These are phyloP conservation scores for Collybia sordida DNA, from an alignment of 768 basidiomycete genomes.

Conservation along the genomic window DNA sequence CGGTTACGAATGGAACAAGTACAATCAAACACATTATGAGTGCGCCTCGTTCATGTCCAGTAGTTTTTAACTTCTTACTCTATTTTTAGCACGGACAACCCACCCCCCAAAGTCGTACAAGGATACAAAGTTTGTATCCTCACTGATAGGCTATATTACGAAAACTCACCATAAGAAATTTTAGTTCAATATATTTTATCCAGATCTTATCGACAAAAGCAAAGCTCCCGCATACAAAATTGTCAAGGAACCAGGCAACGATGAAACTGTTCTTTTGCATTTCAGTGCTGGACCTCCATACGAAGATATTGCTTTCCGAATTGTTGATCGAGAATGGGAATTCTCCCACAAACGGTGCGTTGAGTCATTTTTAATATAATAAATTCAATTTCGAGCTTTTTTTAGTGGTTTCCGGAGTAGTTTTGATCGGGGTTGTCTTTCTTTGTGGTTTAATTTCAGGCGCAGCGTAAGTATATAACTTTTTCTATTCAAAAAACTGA, in stretches of 20 bases:
- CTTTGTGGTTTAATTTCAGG: constrained; percentile 95
- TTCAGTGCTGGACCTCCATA: constrained; percentile 98
- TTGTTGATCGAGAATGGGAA: constrained; percentile 98
- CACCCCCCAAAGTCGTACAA: constrained; percentile 98
- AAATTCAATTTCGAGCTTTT: constrained; percentile 2
- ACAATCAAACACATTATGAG: constrained; percentile 99
- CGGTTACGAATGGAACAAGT: constrained; percentile 99
- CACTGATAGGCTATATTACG: constrained; percentile 1
- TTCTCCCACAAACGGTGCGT: constrained; percentile 91
- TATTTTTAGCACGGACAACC: constrained; percentile 83
- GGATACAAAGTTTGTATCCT: constrained; percentile 79
- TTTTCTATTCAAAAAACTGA: constrained; percentile 4
- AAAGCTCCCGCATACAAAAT: constrained; percentile 97
- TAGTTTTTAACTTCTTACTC: constrained; percentile 13
- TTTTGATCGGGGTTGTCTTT: constrained; percentile 95
- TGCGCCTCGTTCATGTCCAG: constrained; percentile 39
- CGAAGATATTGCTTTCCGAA: constrained; percentile 97
- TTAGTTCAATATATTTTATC: constrained; percentile 97
- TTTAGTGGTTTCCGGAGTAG: constrained; percentile 91
- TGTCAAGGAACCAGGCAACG: constrained; percentile 90
- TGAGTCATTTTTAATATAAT: neutral
- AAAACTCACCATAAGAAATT: constrained; percentile 5
- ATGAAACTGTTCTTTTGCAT: constrained; percentile 89
- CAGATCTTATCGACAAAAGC: constrained; percentile 97
- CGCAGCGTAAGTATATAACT: constrained; percentile 64